Evolutionary conservation across 2,329 filamentous ascomycete genomes (phyloP), one percentile per base, ranked within the genome.

Genomic region (Neonectria hederae): DNA sequence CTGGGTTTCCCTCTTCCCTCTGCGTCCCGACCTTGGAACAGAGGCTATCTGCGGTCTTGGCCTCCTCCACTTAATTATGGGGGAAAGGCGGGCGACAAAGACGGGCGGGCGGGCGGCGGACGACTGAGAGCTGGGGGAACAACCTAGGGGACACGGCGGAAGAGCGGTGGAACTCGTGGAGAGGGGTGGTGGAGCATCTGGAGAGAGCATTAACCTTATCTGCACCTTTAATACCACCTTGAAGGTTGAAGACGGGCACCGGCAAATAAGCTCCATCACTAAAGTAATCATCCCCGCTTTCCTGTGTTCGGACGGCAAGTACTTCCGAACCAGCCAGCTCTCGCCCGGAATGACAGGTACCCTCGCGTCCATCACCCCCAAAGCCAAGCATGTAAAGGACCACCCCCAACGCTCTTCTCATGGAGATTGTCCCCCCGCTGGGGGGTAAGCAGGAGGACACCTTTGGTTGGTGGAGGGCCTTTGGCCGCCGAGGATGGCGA

Each of bases 141-240:
- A 32, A n/a, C 10, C 24, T 28, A 9, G 42, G 24, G 19, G n/a
- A n/a, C n/a, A n/a, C 6, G 22, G 40, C 26, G 46, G 28, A 46
- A 45, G 14, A 54, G 57, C 38, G 57, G 38, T 42, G n/a, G 38
- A 21, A 21, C 38, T 32, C 30, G 48, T 43, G 56, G 56, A 38
- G 46, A 42, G 26, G 40, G 22, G 22, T 26, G 48, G 40, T 38
- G 43, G 45, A 38, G 52, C 43, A 4, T n/a, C 53, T 54, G 51
- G 59, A 56, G 59, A 56, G 57, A 62, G 54, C 19, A 62, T 60
- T 45, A 66, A 66, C 59, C 64, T 66, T 66, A 66, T 60, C 64
- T 63, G 40, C 14, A 53, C 61, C 62, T 53, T 65, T 65, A 61
- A 57, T 62, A 32, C 46, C 19, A 53, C 38, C n/a, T 43, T 46